Base-by-base conservation (phyloP, 768 basidiomycete genomes). In the Gymnopilus dilepis region DNA sequence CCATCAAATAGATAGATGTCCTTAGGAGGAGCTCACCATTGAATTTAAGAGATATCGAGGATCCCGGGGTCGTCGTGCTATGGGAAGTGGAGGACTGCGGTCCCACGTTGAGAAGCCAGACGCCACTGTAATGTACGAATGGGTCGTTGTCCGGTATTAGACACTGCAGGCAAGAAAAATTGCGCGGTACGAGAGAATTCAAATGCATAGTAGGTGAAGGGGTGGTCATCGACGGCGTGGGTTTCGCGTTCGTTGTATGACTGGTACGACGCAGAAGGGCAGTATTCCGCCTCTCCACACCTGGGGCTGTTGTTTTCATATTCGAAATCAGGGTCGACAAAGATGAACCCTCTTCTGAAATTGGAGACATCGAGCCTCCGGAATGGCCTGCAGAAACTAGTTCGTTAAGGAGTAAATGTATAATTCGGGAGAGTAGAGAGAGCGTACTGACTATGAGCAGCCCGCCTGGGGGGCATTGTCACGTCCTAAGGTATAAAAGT, bases 131-230 rank as follows among this genome's bases (percentile, higher is more conserved):
- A 4, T 61, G 45, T 4, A 80, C 65, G 52, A 74, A 63, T 6
- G 79, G 71, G 59, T 78, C 74, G 62, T 80, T 79, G 58, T 80
- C 75, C 28, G 60, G 69, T 3, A 77, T 58, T 22, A 69, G 19
- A 47, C 73, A 75, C 7, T 31, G 24, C 13, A 52, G 52, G 43
- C 70, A 71, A 38, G 41, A 58, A 31, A 37, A 47, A 24, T 45
- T 37, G 40, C 19, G 34, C 26, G 56, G 33, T 38, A 41, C 21
- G 24, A 50, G 31, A 48, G 57, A 33, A 50, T 34, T n/a, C 4
- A 47, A 15, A 13, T 28, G 30, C 9, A 17, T 19, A 28, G 47
- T 17, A 6, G 47, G 15, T 2, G 13, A 24, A 26, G 34, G 19
- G 38, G 47, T 34, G 26, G 47, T 21, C 7, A n/a, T 40, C 2